A percentile compares a stretch with the other conserved stretches of the same genome.
phyloP scores from a whole-genome alignment of 2,329 filamentous ascomycete genomes.

The Alternaria sp. region DNA sequence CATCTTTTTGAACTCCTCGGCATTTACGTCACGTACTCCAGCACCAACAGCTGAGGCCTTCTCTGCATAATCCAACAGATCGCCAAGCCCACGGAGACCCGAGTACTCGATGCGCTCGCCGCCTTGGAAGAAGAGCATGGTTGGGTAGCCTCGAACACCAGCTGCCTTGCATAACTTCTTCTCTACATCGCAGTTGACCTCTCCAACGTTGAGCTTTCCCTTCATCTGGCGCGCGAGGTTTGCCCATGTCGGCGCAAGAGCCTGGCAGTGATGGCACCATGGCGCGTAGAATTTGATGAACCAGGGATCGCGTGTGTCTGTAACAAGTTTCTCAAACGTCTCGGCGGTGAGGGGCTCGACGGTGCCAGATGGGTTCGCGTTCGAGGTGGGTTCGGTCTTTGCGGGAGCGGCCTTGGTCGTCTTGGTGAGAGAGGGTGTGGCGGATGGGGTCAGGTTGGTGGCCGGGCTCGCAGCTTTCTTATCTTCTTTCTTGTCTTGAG shows the following conservation, averaged over 20 bases:
- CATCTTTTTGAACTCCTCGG: constrained; percentile 77
- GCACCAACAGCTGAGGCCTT: constrained; percentile 81
- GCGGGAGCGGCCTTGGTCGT: constrained; percentile 35
- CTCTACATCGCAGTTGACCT: constrained; percentile 93
- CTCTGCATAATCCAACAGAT: constrained; percentile 85
- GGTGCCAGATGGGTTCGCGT: constrained; percentile 75
- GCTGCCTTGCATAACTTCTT: constrained; percentile 92
- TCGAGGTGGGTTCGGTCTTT: constrained; percentile 37
- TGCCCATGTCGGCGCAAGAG: constrained; percentile 88
- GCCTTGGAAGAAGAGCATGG: constrained; percentile 90
- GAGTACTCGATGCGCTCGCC: constrained; percentile 93
- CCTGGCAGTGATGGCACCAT: constrained; percentile 96
- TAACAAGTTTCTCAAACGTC: constrained; percentile 85
- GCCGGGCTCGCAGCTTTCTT: constrained; percentile 11
- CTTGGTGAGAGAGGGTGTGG: constrained; percentile 34
- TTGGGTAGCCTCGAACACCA: constrained; percentile 81
- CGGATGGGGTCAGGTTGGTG: constrained; percentile 7
- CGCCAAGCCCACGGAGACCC: constrained; percentile 88
- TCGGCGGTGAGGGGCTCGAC: constrained; percentile 82
- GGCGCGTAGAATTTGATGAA: constrained; percentile 99
- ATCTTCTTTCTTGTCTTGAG: constrained; percentile 22
- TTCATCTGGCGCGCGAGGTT: constrained; percentile 92
- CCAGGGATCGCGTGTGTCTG: constrained; percentile 89
- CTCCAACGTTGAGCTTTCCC: constrained; percentile 87
- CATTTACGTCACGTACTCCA: constrained; percentile 83